A percentile compares a stretch with the other conserved stretches of the same genome.
phyloP scores from a whole-genome alignment of 345 rosid species.

The Eucalyptus pauciflora region DNA sequence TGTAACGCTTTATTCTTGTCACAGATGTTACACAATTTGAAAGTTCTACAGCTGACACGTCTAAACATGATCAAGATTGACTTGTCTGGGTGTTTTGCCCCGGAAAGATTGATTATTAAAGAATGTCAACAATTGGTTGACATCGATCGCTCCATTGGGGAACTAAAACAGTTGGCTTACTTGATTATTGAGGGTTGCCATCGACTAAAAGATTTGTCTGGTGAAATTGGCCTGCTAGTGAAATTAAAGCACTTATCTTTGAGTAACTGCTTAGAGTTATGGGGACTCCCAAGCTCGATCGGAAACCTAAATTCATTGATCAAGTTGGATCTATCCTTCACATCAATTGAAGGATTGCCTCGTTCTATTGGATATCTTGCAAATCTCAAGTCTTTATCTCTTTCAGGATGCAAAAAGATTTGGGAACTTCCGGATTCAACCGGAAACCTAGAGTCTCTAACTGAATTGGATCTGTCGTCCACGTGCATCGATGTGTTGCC shows the following conservation, averaged over 20 bases:
- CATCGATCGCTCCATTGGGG: neutral
- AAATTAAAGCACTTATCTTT: neutral
- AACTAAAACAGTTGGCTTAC: neutral
- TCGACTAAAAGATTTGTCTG: neutral
- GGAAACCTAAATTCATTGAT: neutral
- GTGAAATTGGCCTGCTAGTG: neutral
- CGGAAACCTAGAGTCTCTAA: neutral
- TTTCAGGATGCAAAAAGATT: neutral
- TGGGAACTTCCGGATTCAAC: accelerated
- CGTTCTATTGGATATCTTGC: neutral
- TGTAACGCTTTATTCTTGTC: neutral
- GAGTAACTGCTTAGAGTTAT: neutral
- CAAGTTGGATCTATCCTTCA: neutral
- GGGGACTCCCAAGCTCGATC: neutral
- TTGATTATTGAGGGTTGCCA: neutral
- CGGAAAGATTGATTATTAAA: neutral
- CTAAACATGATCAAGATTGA: neutral
- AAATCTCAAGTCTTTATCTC: neutral
- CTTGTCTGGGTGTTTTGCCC: neutral
- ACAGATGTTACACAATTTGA: neutral
- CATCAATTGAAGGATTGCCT: neutral
- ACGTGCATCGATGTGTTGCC: neutral
- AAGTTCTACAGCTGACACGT: neutral
- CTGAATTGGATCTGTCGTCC: neutral
- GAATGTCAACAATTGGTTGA: neutral